phyloP scores from a whole-genome alignment of 176 grass and related monocot species.

The Microstegium vimineum region DNA sequence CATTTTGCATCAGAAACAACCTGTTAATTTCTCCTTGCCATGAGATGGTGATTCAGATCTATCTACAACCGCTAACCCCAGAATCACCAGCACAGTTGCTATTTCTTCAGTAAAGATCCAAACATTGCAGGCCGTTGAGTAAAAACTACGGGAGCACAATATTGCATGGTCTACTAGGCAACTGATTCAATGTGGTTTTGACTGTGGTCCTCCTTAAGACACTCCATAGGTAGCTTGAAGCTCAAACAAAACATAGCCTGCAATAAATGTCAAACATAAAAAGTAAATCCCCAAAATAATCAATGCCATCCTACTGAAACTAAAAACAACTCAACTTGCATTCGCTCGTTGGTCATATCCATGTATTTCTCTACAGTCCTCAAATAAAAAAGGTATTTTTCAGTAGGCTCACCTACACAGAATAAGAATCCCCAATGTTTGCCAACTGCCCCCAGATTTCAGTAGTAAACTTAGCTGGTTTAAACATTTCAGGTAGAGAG shows the following conservation, averaged over 20 bases:
- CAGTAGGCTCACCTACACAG: not conserved
- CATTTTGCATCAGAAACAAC: not conserved
- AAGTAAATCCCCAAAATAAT: not conserved
- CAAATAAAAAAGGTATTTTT: not conserved
- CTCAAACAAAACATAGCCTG: constrained; percentile 97
- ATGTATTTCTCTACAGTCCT: not conserved
- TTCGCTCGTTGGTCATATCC: not conserved
- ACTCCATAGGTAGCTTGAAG: constrained; percentile 69
- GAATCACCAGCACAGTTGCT: not conserved
- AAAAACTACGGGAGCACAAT: not conserved
- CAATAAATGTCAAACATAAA: constrained; percentile 24
- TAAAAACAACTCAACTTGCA: not conserved
- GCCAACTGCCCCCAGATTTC: not conserved
- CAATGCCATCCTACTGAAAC: not conserved
- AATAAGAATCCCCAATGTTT: not conserved
- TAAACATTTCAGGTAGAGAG: not conserved
- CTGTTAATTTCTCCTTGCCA: not conserved
- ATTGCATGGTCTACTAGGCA: not conserved
- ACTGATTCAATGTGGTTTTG: constrained; percentile 10
- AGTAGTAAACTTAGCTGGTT: not conserved
- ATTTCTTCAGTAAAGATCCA: constrained; percentile 1
- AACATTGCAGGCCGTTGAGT: not conserved
- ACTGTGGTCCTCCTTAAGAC: constrained; percentile 28
- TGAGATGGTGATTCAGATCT: not conserved
- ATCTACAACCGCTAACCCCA: not conserved